A percentile compares a stretch with the other conserved stretches of the same genome.
Conservation (phyloP, 2,329 filamentous ascomycete genomes). For the Ramichloridium luteum region DNA sequence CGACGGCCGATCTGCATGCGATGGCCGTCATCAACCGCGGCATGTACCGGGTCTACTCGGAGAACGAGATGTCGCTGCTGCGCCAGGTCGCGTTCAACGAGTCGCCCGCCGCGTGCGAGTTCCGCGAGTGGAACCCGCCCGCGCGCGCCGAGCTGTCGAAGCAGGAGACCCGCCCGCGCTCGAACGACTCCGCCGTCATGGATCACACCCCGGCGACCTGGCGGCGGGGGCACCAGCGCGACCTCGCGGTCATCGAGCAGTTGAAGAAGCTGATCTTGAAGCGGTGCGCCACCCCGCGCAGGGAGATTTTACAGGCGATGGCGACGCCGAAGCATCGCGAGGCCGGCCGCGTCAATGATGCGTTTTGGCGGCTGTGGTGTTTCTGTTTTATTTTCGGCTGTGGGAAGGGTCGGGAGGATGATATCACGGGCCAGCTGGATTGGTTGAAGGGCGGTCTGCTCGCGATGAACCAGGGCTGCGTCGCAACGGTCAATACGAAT, state of each 20-base stretch:
- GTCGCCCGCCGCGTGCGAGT: conserved; percentile 48
- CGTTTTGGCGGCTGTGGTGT: conserved; percentile 54
- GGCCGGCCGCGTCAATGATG: conserved; percentile 45
- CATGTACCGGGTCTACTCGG: conserved; percentile 47
- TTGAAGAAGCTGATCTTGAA: conserved; percentile 46
- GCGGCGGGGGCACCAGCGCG: conserved; percentile 38
- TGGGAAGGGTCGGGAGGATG: conserved; percentile 45
- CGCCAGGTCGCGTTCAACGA: conserved; percentile 39
- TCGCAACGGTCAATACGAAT: conserved; percentile 36
- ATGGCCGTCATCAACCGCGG: conserved; percentile 42
- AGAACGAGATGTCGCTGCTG: conserved; percentile 43
- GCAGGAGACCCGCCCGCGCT: too few species aligned
- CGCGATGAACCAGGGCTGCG: conserved; percentile 36
- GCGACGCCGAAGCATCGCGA: conserved; percentile 32
- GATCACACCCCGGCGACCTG: conserved; percentile 44
- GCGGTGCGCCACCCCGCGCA: conserved; percentile 43
- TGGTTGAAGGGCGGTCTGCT: conserved; percentile 48
- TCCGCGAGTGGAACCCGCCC: conserved; percentile 45
- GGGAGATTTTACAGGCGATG: conserved; percentile 44
- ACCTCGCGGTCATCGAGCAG: conserved; percentile 41
- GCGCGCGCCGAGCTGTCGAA: conserved; percentile 32
- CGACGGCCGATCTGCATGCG: conserved; percentile 43
- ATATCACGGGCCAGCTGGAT: conserved; percentile 48
- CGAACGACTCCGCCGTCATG: conserved; percentile 32
- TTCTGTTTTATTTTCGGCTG: conserved; percentile 53